phyloP scores from a whole-genome alignment of 2,329 filamentous ascomycete genomes.

The Rhynchosporium agropyri region DNA sequence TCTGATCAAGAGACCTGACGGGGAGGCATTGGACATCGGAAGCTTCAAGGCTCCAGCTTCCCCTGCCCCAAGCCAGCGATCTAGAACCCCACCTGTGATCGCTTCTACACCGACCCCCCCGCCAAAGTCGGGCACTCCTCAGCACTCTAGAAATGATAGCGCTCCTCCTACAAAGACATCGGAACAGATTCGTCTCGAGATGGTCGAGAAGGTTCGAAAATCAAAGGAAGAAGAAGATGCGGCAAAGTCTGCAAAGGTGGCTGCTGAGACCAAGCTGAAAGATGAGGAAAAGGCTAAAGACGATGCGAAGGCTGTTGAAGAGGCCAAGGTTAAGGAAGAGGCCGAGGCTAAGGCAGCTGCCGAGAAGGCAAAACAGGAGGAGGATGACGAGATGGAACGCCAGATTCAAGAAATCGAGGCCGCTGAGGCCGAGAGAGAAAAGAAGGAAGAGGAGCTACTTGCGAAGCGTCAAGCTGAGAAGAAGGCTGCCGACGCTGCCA shows the following conservation, averaged over 20 bases:
- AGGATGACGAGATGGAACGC: constrained; percentile 60
- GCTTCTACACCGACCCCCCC: constrained; percentile 79
- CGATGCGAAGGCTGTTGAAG: constrained; percentile 43
- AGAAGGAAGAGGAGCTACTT: constrained; percentile 42
- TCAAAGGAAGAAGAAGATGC: constrained; percentile 42
- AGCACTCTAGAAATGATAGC: constrained; percentile 74
- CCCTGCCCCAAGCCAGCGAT: constrained; percentile 54
- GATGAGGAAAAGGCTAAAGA: constrained; percentile 44
- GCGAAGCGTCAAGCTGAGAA: constrained; percentile 41
- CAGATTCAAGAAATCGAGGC: constrained; percentile 62
- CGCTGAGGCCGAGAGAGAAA: constrained; percentile 41
- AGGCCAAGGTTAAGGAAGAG: constrained; percentile 44
- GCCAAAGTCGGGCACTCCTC: constrained; percentile 68
- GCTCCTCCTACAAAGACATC: constrained; percentile 64
- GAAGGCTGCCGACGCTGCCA: constrained; percentile 46
- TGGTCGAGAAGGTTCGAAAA: constrained; percentile 58
- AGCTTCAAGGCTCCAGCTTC: constrained; percentile 67
- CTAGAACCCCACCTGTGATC: constrained; percentile 63
- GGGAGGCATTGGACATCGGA: constrained; percentile 74
- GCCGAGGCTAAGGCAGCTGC: constrained; percentile 41
- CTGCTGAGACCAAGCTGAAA: constrained; percentile 40
- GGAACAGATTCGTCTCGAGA: constrained; percentile 82
- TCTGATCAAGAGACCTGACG: constrained; percentile 80
- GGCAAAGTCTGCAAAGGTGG: constrained; percentile 42
- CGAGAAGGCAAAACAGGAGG: constrained; percentile 45